Conservation (phyloP, 768 basidiomycete genomes). For the Rhizopogon vesiculosus region DNA sequence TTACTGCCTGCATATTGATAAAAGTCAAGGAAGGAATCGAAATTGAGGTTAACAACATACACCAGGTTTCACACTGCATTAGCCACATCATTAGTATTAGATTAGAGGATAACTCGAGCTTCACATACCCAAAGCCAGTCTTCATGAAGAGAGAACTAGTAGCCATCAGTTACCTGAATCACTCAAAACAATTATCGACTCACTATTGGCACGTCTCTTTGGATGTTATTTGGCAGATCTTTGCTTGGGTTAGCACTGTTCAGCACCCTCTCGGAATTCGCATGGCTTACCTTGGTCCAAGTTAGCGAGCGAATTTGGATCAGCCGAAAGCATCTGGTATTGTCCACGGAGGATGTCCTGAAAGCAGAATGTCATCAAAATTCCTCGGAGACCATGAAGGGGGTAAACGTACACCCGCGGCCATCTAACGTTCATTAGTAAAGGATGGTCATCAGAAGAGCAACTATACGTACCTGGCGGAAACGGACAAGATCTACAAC, state of each 20-base stretch:
- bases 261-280: neutral
- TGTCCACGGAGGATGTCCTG: conserved; percentile 87
- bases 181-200: conserved; percentile 26
- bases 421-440: conserved; percentile 31
- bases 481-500: conserved; percentile 94
- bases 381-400: neutral
- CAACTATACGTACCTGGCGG: conserved; percentile 59
- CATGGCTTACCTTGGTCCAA: conserved; percentile 74
- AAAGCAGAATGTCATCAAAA: neutral
- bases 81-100: conserved; percentile 3
- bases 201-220: conserved; percentile 89
- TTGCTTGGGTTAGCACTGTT: neutral
- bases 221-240: conserved; percentile 97
- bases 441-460: neutral
- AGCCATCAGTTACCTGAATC: neutral
- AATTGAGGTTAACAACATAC: conserved; percentile 38
- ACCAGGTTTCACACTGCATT: conserved; percentile 94
- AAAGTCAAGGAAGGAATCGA: conserved; percentile 2
- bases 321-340: conserved; percentile 91
- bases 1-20: conserved; percentile 56
- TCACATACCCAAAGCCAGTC: conserved; percentile 92
- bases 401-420: conserved; percentile 46
- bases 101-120: neutral
- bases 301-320: conserved; percentile 91
- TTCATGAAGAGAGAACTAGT: conserved; percentile 79